A percentile compares a stretch with the other conserved stretches of the same genome.
Conservation (phyloP, 1,139 yeast species). For the Blastobotrys serpentis region DNA sequence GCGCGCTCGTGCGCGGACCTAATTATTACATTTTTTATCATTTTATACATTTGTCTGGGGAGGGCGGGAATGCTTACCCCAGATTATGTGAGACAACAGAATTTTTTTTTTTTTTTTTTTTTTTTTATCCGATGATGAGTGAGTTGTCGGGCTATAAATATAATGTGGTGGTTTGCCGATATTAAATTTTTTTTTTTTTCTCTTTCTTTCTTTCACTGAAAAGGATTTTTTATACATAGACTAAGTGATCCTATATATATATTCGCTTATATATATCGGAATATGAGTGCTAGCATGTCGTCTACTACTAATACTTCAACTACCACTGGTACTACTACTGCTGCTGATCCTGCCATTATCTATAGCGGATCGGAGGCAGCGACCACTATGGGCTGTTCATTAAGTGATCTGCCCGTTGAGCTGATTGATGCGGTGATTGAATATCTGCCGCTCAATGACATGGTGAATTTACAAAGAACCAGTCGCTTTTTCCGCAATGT, state of each 20-base stretch:
- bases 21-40: neutral
- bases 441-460: slow-evolving; percentile 12
- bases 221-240: neutral
- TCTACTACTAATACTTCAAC: neutral
- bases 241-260: neutral
- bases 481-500: slow-evolving; percentile 14
- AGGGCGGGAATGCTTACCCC: neutral
- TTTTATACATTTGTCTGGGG: neutral
- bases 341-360: too few species aligned
- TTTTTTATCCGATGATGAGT: too few species aligned
- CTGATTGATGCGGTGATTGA: slow-evolving; percentile 15
- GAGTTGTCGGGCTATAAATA: neutral
- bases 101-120: neutral
- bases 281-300: neutral
- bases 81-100: neutral
- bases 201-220: neutral
- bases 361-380: too few species aligned
- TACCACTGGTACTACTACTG: too few species aligned
- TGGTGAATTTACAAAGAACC: slow-evolving; percentile 14
- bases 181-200: neutral
- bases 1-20: slow-evolving; percentile 1
- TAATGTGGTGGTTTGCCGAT: neutral
- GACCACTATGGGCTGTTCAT: too few species aligned
- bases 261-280: too few species aligned
- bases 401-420: slow-evolving; percentile 15